phyloP scores from a whole-genome alignment of 768 basidiomycete species.

The Clavulina sp. region DNA sequence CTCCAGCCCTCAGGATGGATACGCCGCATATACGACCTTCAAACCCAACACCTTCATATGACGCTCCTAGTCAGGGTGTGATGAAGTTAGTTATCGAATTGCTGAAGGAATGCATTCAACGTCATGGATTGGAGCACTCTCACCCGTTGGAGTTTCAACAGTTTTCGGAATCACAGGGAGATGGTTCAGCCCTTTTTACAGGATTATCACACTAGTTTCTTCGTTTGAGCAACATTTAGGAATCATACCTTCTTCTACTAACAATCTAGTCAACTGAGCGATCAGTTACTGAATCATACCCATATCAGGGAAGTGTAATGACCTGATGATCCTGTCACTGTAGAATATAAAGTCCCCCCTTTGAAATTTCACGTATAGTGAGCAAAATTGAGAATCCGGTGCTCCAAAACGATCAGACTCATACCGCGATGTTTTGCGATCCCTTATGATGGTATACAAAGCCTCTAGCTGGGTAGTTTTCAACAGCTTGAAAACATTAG shows the following conservation, averaged over 20 bases:
- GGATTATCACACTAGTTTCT: too few relatives aligned
- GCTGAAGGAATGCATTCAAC: neutral
- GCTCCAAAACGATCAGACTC: neutral
- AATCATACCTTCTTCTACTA: conserved; percentile 28
- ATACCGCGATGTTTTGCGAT: conserved; percentile 58
- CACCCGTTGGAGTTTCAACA: conserved; percentile 66
- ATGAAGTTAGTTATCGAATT: conserved; percentile 6
- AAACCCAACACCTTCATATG: conserved; percentile 84
- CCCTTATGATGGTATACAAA: conserved; percentile 84
- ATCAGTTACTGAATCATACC: too few relatives aligned
- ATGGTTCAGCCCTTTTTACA: conserved; percentile 80
- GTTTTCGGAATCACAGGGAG: conserved; percentile 57
- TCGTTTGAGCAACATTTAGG: too few relatives aligned
- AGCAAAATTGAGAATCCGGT: too few relatives aligned
- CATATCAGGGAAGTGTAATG: too few relatives aligned
- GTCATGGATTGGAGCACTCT: too few relatives aligned
- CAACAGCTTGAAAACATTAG: conserved; percentile 75
- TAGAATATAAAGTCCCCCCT: conserved; percentile 92
- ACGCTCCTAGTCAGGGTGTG: conserved; percentile 37
- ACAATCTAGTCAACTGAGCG: too few relatives aligned
- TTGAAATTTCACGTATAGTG: neutral
- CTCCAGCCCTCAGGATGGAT: conserved; percentile 84
- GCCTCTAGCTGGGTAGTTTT: conserved; percentile 91
- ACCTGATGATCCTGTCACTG: conserved; percentile 70
- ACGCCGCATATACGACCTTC: conserved; percentile 95